Conservation (phyloP, 228 moss, liverwort and hornwort species). For the Sphagnum fallax region DNA sequence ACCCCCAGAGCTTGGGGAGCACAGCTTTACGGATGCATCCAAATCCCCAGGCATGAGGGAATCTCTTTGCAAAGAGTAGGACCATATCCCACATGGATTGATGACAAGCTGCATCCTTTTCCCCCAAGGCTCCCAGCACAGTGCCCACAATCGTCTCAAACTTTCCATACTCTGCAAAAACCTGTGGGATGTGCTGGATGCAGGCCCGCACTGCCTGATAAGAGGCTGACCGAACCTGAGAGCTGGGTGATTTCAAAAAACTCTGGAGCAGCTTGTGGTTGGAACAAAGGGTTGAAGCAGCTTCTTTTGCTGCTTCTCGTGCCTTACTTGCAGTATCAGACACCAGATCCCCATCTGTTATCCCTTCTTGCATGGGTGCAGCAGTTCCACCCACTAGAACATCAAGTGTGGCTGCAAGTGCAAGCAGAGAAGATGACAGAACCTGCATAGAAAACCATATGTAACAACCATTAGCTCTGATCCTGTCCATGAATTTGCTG, state of each 20-base stretch:
- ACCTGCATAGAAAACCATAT: slow-evolving; percentile 52
- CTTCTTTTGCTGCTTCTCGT: slow-evolving; percentile 46
- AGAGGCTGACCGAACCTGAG: slow-evolving; percentile 76
- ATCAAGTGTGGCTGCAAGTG: slow-evolving; percentile 92
- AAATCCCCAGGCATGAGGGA: slow-evolving; percentile 81
- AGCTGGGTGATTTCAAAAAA: slow-evolving; percentile 62
- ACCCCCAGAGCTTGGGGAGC: slow-evolving; percentile 70
- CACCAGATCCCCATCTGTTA: slow-evolving; percentile 32
- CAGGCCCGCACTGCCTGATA: slow-evolving; percentile 83
- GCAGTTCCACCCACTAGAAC: slow-evolving; percentile 65
- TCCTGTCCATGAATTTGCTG: too few relatives aligned
- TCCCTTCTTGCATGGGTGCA: slow-evolving; percentile 44
- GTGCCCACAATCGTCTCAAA: slow-evolving; percentile 57
- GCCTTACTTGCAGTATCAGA: slow-evolving; percentile 30
- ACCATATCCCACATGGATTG: slow-evolving; percentile 99
- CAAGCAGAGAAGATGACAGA: slow-evolving; percentile 85
- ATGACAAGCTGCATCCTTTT: slow-evolving; percentile 78
- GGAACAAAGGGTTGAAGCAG: slow-evolving; percentile 51
- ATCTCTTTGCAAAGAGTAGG: slow-evolving; percentile 60
- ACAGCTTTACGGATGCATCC: slow-evolving; percentile 44
- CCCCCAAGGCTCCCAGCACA: slow-evolving; percentile 71
- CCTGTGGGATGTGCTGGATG: slow-evolving; percentile 74
- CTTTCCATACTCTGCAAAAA: slow-evolving; percentile 54
- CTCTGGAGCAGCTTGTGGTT: slow-evolving; percentile 62
- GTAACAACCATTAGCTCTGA: too few relatives aligned